Conservation (phyloP, 768 basidiomycete species). For the Boletus coccyginus region DNA sequence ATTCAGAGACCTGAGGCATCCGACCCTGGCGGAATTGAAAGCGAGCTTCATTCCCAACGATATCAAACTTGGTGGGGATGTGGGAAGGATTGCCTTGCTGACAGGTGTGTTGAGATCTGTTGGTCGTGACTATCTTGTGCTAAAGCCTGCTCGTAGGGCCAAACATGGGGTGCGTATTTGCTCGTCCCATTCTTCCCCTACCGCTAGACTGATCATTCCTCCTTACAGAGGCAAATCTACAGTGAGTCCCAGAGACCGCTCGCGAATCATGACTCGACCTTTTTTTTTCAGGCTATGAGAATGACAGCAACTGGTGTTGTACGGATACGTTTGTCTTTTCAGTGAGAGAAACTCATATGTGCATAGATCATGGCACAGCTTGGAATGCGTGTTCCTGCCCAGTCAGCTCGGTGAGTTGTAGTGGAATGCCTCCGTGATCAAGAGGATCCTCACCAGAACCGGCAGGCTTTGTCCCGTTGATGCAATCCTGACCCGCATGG, state of each 20-base stretch:
- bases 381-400: conserved; percentile 93
- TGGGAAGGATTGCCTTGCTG: conserved; percentile 74
- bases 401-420: conserved; percentile 60
- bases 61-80: conserved; percentile 76
- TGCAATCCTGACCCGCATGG: conserved; percentile 94
- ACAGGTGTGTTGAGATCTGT: conserved; percentile 56
- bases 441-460: conserved; percentile 4
- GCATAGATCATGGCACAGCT: conserved; percentile 86
- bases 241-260: conserved; percentile 32
- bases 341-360: conserved; percentile 2
- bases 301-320: conserved; percentile 96
- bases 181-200: not conserved
- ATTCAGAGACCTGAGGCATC: conserved; percentile 88
- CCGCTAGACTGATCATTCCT: not conserved
- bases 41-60: conserved; percentile 92
- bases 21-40: conserved; percentile 67
- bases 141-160: conserved; percentile 48
- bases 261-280: not conserved
- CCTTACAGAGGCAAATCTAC: conserved; percentile 72
- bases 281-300: conserved; percentile 62
- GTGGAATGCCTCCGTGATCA: not conserved
- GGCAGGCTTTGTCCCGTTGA: conserved; percentile 83
- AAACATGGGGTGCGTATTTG: conserved; percentile 74
- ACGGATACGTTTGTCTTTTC: conserved; percentile 22
- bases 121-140: not conserved